A percentile compares a stretch with the other conserved stretches of the same genome.
phyloP scores from a whole-genome alignment of 1,139 yeast genomes.

The Yamadazyma sp. region DNA sequence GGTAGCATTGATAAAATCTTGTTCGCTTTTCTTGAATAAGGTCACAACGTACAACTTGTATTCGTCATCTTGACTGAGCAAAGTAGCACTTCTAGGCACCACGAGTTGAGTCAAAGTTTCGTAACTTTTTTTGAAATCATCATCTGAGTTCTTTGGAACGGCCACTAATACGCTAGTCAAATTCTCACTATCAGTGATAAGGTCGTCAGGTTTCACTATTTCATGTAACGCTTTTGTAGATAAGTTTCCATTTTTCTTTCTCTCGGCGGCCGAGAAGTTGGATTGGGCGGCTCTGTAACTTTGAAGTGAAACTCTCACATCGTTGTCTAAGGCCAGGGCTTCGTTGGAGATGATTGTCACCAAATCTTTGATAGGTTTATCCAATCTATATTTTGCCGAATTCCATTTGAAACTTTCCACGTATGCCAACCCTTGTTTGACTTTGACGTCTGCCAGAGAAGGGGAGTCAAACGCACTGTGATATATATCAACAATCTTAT shows the following conservation, averaged over 20 bases:
- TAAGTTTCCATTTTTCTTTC: constrained; percentile 90
- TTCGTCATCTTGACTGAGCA: constrained; percentile 72
- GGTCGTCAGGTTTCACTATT: constrained; percentile 79
- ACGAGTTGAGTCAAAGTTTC: constrained; percentile 80
- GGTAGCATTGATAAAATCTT: constrained; percentile 66
- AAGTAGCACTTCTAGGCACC: constrained; percentile 84
- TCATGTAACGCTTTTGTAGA: constrained; percentile 89
- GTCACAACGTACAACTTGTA: constrained; percentile 75
- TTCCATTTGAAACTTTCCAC: constrained; percentile 85
- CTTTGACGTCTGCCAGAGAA: constrained; percentile 33
- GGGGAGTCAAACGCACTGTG: constrained; percentile 45
- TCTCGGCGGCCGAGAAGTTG: constrained; percentile 81
- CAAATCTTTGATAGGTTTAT: constrained; percentile 76
- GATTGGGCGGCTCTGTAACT: constrained; percentile 80
- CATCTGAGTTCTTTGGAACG: constrained; percentile 67
- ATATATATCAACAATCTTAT: constrained; percentile 76
- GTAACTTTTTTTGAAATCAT: constrained; percentile 65
- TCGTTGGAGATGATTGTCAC: constrained; percentile 71
- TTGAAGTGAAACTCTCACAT: constrained; percentile 70
- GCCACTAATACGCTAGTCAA: constrained; percentile 81
- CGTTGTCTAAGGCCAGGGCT: constrained; percentile 78
- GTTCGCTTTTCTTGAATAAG: constrained; percentile 75
- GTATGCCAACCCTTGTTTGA: constrained; percentile 56
- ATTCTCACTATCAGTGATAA: constrained; percentile 83
- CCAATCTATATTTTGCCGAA: constrained; percentile 78